Evolutionary conservation across 768 basidiomycete species (phyloP).

Genomic region (Tulasnella sp.): DNA sequence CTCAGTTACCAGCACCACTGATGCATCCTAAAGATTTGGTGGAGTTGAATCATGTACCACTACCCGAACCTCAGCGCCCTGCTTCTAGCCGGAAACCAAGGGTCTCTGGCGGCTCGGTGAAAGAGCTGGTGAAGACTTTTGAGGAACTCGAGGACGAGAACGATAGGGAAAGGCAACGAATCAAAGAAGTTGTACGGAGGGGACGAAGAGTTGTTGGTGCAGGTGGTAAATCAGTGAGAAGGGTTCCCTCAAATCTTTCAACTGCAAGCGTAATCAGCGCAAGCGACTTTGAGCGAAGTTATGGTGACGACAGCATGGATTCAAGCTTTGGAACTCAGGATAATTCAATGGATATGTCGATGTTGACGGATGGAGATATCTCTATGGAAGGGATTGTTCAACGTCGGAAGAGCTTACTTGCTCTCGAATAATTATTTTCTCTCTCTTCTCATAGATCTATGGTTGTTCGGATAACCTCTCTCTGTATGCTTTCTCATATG

Average conservation of each 20-base stretch:
- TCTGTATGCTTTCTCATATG: too few species aligned
- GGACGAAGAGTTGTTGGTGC: not conserved
- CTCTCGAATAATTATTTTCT: too few species aligned
- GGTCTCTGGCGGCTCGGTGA: constrained; percentile 17
- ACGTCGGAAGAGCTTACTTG: too few species aligned
- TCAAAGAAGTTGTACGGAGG: not conserved
- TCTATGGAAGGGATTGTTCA: too few species aligned
- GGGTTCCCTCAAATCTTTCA: constrained; percentile 11
- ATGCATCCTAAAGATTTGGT: constrained; percentile 13
- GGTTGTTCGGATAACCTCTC: too few species aligned
- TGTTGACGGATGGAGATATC: too few species aligned
- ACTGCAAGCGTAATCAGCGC: constrained; percentile 9
- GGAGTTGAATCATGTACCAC: constrained; percentile 11
- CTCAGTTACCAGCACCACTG: not conserved
- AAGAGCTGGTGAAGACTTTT: constrained; percentile 16
- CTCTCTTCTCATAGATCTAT: too few species aligned
- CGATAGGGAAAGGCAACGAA: constrained; percentile 2
- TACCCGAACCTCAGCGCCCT: not conserved
- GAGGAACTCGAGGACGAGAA: constrained; percentile 12
- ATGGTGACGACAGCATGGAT: too few species aligned
- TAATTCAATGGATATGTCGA: too few species aligned
- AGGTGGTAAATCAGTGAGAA: not conserved
- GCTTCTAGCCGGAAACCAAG: constrained; percentile 4
- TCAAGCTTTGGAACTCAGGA: too few species aligned
- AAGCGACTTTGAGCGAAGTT: too few species aligned